phyloP scores from a whole-genome alignment of 1,284 basidiomycete genomes.

The Marasmius tenuissimus region DNA sequence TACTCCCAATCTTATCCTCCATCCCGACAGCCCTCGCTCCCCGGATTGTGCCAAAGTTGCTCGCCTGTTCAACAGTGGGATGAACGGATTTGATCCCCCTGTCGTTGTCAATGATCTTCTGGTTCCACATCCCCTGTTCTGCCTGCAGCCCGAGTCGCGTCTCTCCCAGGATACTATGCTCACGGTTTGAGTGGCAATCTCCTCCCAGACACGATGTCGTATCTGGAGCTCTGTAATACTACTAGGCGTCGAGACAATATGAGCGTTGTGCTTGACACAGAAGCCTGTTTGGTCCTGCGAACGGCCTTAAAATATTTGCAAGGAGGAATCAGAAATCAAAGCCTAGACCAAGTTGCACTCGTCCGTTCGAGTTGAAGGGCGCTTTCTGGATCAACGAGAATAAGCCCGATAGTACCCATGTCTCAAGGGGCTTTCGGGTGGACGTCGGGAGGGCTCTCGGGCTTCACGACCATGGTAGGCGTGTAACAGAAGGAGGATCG shows the following conservation, averaged over 20 bases:
- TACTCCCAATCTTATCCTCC: too few species aligned
- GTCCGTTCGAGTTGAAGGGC: conserved; percentile 12
- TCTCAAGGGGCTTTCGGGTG: not conserved
- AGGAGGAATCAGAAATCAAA: conserved; percentile 12
- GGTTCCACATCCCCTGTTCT: not conserved
- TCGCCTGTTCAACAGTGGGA: not conserved
- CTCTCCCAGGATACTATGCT: not conserved
- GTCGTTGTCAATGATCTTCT: not conserved
- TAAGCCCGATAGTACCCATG: conserved; percentile 5
- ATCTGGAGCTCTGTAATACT: conserved; percentile 16
- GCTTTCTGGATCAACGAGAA: conserved; percentile 6
- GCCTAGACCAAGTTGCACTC: conserved; percentile 10
- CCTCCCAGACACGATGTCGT: conserved; percentile 4
- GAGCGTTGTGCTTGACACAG: conserved; percentile 1
- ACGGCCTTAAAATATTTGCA: not conserved
- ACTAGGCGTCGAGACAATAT: conserved; percentile 11
- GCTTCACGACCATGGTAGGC: not conserved
- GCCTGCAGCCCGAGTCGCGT: not conserved
- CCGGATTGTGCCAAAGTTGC: too few species aligned
- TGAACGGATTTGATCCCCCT: not conserved
- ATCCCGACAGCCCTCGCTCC: too few species aligned
- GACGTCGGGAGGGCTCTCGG: conserved; percentile 6
- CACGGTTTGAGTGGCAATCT: not conserved
- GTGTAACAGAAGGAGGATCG: conserved; percentile 14
- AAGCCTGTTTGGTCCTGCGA: conserved; percentile 1